Evolutionary conservation across 768 basidiomycete species (phyloP), one percentile per base, ranked within the genome.

Genomic region (Glaciozyma martinii): DNA sequence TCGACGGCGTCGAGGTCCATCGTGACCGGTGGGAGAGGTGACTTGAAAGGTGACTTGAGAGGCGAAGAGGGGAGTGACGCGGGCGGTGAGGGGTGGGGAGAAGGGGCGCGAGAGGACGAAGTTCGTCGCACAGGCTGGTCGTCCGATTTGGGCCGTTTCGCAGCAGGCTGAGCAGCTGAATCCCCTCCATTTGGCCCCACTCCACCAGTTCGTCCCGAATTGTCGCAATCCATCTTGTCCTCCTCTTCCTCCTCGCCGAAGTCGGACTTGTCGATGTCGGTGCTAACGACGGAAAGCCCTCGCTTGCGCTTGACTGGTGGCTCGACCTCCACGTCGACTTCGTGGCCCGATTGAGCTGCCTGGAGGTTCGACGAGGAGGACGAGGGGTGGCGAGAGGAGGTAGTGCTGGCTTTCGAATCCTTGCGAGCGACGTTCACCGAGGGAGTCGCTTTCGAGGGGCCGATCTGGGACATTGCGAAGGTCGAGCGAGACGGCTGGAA

Each of bases 401-500:
- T 40, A 13, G 37, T 13, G 37, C 37, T 40, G 37, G 15, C 12
- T 13, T 6, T 40, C 37, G 37, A 40, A 13, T 40, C 37, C 37
- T 40, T 40, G 37, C 37, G 37, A 3, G 37, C 37, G 37, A 40
- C 37, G 5, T 40, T 40, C 37, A 13, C 12, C 15, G 37, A 40
- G 12, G 37, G 15, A 40, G 37, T 40, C 37, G 49, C 49, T 27
- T 50, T 50, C 49, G 49, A 25, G 25, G 49, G n/a, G 25, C 49
- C 49, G 49, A 50, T 50, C 49, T 50, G 49, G 8, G 49, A 29
- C 29, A 90, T 78, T 42, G 84, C 81, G 70, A 81, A 95, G 0
- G 87, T 89, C 0, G 88, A 85, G n/a, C 89, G 79, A 0, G 84
- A 79, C 0, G 85, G 80, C 2, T 85, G 81, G 74, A 88, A 94